Evolutionary conservation across 176 grass and related monocot species (phyloP).

Genomic region (Areca catechu): DNA sequence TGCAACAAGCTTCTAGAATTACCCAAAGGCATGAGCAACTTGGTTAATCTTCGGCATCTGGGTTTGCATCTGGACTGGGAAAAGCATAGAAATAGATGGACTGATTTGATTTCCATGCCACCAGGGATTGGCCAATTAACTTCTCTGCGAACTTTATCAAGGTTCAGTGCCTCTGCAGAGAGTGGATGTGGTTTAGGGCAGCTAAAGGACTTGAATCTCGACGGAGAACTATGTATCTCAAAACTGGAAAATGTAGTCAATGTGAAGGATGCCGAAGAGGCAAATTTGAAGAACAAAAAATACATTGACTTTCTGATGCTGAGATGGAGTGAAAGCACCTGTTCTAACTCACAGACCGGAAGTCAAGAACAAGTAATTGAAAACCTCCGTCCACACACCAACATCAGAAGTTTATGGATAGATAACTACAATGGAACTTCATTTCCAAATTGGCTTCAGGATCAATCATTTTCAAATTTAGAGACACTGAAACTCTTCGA

Average conservation of each 20-base stretch:
- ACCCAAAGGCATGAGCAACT: slow-evolving; percentile 27
- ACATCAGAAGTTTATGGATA: slow-evolving; percentile 29
- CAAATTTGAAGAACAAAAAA: slow-evolving; percentile 31
- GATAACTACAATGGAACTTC: slow-evolving; percentile 37
- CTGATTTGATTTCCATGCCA: slow-evolving; percentile 21
- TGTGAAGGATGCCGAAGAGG: slow-evolving; percentile 7
- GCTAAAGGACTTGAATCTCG: slow-evolving; percentile 36
- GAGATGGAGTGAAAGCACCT: slow-evolving; percentile 24
- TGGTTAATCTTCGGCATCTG: slow-evolving; percentile 46
- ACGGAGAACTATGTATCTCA: slow-evolving; percentile 56
- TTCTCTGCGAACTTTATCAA: slow-evolving; percentile 37
- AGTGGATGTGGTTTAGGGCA: slow-evolving; percentile 33
- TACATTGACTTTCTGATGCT: slow-evolving; percentile 44
- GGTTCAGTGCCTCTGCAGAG: slow-evolving; percentile 24
- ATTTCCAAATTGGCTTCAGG: slow-evolving; percentile 41
- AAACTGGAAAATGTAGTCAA: slow-evolving; percentile 28
- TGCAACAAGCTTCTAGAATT: slow-evolving; percentile 32
- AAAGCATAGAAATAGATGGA: slow-evolving; percentile 3
- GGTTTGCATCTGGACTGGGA: slow-evolving; percentile 49
- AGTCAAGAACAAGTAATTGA: slow-evolving; percentile 9
- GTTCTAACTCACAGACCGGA: not conserved
- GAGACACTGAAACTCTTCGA: slow-evolving; percentile 31
- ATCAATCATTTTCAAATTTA: slow-evolving; percentile 14
- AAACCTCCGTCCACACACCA: slow-evolving; percentile 16
- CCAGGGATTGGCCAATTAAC: slow-evolving; percentile 20